Evolutionary conservation across 1,139 yeast genomes (phyloP), one percentile per base, ranked within the genome.

Genomic region (Yamadazyma mexicana): DNA sequence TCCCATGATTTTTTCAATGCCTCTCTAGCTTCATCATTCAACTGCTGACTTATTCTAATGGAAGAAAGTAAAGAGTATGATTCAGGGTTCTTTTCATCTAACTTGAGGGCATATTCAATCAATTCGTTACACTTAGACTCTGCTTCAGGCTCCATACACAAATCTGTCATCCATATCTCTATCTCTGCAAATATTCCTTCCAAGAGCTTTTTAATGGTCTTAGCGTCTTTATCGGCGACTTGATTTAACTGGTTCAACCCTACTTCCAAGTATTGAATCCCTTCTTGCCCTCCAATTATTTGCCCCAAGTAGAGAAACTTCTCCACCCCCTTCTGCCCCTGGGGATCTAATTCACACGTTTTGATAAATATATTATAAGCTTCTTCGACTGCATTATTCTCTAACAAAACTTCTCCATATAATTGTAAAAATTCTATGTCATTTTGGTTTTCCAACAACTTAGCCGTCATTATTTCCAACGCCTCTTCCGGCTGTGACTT

Each of bases 91-190:
- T 64, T 60, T 4, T 56, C 39, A 47, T 87, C 91, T 28, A 86
- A 63, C 40, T 75, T 62, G 52, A 88, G 62, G 0, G 95, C 83
- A 51, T 77, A 78, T 4, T 76, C 64, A 38, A 91, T 83, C 50
- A 87, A 70, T 40, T 74, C 74, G 51, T 89, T 87, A 64, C 98
- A 94, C 58, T 79, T 76, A 4, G 61, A 33, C 61, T 92, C 98
- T 2, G 98, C 98, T 51, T 84, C 83, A 5, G 80, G 80, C 51
- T 87, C 95, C 96, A 91, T 89, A 59, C 98, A 91, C 49, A 92
- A 71, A 66, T 92, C 99, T 1, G 99, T 94, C 98, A 92, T 92
- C 97, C 98, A 92, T 45, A 94, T 87, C 62, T 92, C 99, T 53
- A 92, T 85, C 66, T 84, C 76, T 9, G 96, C 85, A 50, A 91